phyloP scores from a whole-genome alignment of 805 yeast genomes.

The Metschnikowia chrysomelidarum region DNA sequence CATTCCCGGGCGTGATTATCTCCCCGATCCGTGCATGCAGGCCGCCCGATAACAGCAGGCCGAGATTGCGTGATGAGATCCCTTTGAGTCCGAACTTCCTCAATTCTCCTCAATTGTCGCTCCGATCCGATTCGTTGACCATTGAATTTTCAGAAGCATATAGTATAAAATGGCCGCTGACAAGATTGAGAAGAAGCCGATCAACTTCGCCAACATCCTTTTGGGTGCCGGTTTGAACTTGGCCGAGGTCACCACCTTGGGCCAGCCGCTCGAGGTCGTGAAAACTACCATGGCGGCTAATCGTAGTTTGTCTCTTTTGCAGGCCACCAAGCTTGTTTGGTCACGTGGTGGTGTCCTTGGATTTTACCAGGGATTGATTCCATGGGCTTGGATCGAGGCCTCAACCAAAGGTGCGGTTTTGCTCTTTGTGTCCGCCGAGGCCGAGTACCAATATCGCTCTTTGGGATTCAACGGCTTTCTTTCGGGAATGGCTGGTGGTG shows the following conservation, averaged over 20 bases:
- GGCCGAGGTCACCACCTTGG: constrained; percentile 82
- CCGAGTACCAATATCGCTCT: constrained; percentile 70
- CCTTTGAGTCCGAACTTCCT: not conserved
- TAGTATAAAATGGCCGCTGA: constrained; percentile 2
- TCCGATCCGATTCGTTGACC: too few species aligned
- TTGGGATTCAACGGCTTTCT: constrained; percentile 66
- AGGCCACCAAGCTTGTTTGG: constrained; percentile 77
- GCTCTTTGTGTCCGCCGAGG: constrained; percentile 87
- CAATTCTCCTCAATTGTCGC: too few species aligned
- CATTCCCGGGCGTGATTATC: constrained; percentile 1
- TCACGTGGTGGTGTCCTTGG: constrained; percentile 91
- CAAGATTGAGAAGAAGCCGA: constrained; percentile 70
- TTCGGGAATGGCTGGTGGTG: constrained; percentile 94
- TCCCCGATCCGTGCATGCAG: constrained; percentile 1
- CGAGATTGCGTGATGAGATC: not conserved
- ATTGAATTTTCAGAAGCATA: not conserved
- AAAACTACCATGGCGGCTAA: constrained; percentile 99
- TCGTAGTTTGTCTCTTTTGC: constrained; percentile 63
- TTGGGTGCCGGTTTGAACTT: constrained; percentile 92
- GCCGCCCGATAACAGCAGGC: constrained; percentile 3
- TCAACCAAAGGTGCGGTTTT: constrained; percentile 98
- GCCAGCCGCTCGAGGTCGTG: constrained; percentile 94
- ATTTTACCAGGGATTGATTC: constrained; percentile 95
- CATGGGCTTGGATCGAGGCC: constrained; percentile 99
- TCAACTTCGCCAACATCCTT: constrained; percentile 83